phyloP scores from a whole-genome alignment of 1,284 basidiomycete species.

The Hemileccinum hortonii region DNA sequence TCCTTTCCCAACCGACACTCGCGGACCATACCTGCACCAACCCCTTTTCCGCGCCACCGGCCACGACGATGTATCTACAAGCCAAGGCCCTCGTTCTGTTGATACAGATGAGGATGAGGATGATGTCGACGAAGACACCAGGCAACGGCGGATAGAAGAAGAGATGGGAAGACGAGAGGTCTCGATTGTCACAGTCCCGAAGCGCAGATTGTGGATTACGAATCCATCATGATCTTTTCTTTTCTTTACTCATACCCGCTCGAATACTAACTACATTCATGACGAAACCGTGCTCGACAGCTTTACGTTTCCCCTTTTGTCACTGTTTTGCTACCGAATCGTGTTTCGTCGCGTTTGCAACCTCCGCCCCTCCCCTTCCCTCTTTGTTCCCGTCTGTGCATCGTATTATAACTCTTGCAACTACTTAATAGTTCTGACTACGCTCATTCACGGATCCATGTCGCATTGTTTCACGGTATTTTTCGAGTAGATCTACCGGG shows the following conservation, averaged over 20 bases:
- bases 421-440: slow-evolving; percentile 21
- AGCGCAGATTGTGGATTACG: slow-evolving; percentile 66
- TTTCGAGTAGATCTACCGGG: slow-evolving; percentile 38
- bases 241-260: slow-evolving; percentile 10
- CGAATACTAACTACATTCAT: slow-evolving; percentile 24
- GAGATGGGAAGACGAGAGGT: slow-evolving; percentile 78
- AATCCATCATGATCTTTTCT: slow-evolving; percentile 51
- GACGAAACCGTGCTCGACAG: slow-evolving; percentile 14
- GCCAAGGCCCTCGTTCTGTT: slow-evolving; percentile 41
- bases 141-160: slow-evolving; percentile 71
- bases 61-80: slow-evolving; percentile 43
- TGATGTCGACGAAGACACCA: slow-evolving; percentile 67
- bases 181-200: slow-evolving; percentile 76
- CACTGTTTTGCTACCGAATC: slow-evolving; percentile 18
- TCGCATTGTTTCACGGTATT: slow-evolving; percentile 37
- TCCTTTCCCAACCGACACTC: slow-evolving; percentile 45
- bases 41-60: slow-evolving; percentile 55
- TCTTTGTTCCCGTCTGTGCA: slow-evolving; percentile 13
- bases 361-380: background rate
- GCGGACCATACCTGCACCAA: slow-evolving; percentile 61
- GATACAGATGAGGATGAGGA: slow-evolving; percentile 64
- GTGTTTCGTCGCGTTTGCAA: slow-evolving; percentile 16
- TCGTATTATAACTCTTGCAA: slow-evolving; percentile 29
- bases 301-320: slow-evolving; percentile 8
- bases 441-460: slow-evolving; percentile 34